Evolutionary conservation across 441 rosid species (phyloP).

Genomic region (Erysimum cheiri): DNA sequence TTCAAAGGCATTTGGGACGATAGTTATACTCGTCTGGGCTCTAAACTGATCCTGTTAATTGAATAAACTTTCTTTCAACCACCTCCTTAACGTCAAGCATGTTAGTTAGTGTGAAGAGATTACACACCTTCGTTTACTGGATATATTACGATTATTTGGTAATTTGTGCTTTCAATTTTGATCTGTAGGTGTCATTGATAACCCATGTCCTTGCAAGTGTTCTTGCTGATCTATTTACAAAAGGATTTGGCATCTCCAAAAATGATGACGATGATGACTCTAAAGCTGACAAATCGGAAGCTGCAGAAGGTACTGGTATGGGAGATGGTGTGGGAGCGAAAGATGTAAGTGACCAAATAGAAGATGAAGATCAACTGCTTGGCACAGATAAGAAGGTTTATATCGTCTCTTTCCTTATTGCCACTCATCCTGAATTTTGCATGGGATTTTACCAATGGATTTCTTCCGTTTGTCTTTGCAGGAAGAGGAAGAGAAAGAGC

Average conservation of each 20-base stretch:
- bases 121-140: constrained; percentile 8
- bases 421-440: constrained; percentile 16
- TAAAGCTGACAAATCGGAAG: constrained; percentile 53
- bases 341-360: constrained; percentile 94
- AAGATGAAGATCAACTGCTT: constrained; percentile 90
- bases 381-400: constrained; percentile 78
- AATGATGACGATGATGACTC: constrained; percentile 71
- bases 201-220: constrained; percentile 80
- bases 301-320: constrained; percentile 91
- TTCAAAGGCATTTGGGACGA: constrained; percentile 10
- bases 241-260: constrained; percentile 74
- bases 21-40: constrained; percentile 14
- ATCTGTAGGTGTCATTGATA: constrained; percentile 72
- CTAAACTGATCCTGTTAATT: constrained; percentile 20
- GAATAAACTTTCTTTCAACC: constrained; percentile 1
- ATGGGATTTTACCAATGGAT: constrained; percentile 8
- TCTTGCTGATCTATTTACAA: constrained; percentile 75
- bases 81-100: constrained; percentile 6
- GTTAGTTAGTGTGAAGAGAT: constrained; percentile 14
- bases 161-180: constrained; percentile 27
- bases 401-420: constrained; percentile 11
- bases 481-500: constrained; percentile 73
- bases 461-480: constrained; percentile 39
- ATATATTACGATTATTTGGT: constrained; percentile 11
- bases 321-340: constrained; percentile 89